Percentiles rank a stretch among this genome's conserved stretches.
Conservation (phyloP, 2,329 filamentous ascomycete genomes). For the Fragosphaeria purpurea region DNA sequence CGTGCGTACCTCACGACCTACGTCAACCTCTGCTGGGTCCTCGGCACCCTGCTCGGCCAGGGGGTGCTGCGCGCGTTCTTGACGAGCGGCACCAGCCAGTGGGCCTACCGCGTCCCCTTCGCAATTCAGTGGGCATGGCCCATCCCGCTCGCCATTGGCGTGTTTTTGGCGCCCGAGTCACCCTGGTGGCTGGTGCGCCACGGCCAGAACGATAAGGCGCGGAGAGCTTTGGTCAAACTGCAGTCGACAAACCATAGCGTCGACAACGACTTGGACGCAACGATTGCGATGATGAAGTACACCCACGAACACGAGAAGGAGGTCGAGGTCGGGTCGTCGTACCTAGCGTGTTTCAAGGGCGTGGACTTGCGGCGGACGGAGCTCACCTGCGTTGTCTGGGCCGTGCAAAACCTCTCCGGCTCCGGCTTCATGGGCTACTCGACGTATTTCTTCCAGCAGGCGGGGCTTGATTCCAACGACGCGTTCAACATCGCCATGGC, state of each 20-base stretch:
- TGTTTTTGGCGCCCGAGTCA: constrained; percentile 15
- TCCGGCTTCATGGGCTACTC: constrained; percentile 17
- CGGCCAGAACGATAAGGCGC: constrained; percentile 29
- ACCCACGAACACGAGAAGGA: constrained; percentile 46
- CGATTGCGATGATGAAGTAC: too few relatives aligned
- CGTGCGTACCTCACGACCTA: constrained; percentile 33
- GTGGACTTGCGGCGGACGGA: constrained; percentile 37
- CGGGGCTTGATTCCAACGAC: constrained; percentile 26
- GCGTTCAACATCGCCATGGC: constrained; percentile 31
- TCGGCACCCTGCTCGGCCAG: constrained; percentile 14
- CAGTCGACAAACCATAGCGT: constrained; percentile 29
- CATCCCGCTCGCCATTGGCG: constrained; percentile 12
- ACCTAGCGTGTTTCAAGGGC: constrained; percentile 38
- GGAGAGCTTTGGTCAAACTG: constrained; percentile 28
- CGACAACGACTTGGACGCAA: constrained; percentile 61
- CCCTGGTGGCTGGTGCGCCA: too few relatives aligned
- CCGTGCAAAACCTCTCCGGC: constrained; percentile 32
- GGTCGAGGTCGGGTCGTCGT: constrained; percentile 29
- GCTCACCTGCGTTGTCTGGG: constrained; percentile 30
- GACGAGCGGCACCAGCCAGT: too few relatives aligned
- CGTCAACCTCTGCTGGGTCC: constrained; percentile 34
- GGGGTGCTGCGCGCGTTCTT: constrained; percentile 27
- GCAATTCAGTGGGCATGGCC: constrained; percentile 36
- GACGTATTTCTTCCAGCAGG: constrained; percentile 37
- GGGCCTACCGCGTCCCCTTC: too few relatives aligned